phyloP scores from a whole-genome alignment of 345 rosid genomes.

The Adansonia digitata region DNA sequence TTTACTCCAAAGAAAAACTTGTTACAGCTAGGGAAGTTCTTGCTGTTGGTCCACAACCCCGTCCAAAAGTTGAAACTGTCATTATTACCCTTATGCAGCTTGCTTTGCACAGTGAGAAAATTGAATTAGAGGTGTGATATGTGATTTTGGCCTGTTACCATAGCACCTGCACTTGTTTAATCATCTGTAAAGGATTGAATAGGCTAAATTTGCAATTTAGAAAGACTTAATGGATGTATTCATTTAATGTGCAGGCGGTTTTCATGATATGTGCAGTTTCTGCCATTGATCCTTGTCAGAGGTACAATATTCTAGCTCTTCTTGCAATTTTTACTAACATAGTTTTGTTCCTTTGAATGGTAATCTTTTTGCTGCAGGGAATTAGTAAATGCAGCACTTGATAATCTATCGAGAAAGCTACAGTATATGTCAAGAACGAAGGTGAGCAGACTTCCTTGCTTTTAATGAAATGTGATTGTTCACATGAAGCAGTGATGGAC shows the following conservation, averaged over 20 bases:
- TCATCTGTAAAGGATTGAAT: background rate
- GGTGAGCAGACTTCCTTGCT: constrained; percentile 37
- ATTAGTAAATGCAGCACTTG: constrained; percentile 56
- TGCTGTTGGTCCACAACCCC: constrained; percentile 72
- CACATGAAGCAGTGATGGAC: background rate
- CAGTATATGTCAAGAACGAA: constrained; percentile 64
- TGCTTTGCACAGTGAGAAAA: constrained; percentile 79
- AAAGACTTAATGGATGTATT: background rate
- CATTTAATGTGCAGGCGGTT: constrained; percentile 58
- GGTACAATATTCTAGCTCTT: constrained; percentile 36
- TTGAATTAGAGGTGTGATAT: constrained; percentile 67
- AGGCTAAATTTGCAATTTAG: background rate
- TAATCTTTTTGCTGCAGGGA: constrained; percentile 53
- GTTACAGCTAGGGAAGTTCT: constrained; percentile 70
- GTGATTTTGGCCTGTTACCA: constrained; percentile 5
- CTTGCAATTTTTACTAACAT: background rate
- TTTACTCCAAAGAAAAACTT: constrained; percentile 56
- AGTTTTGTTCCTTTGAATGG: background rate
- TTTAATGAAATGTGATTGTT: background rate
- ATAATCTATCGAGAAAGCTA: constrained; percentile 70
- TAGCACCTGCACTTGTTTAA: constrained; percentile 6
- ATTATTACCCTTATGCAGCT: constrained; percentile 81
- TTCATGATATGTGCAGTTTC: constrained; percentile 81
- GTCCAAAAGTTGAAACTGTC: constrained; percentile 60
- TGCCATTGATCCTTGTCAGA: constrained; percentile 73